Conservation (phyloP, 345 rosid genomes). For the Populus euphratica region DNA sequence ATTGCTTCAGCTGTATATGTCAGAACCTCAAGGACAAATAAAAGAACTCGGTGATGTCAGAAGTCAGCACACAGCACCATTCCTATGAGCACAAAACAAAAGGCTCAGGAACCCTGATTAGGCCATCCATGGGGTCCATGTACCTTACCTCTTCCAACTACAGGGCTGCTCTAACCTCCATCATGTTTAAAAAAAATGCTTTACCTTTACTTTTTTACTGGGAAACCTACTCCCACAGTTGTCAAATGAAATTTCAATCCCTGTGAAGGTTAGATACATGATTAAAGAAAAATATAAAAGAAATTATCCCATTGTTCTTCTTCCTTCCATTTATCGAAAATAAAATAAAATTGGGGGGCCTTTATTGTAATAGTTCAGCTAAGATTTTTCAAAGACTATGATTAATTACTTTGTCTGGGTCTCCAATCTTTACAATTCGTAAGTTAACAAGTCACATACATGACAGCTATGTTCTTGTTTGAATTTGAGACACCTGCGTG, state of each 20-base stretch:
- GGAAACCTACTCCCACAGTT: neutral
- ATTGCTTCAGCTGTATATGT: slow-evolving; percentile 7
- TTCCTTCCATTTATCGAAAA: neutral
- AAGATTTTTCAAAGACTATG: neutral
- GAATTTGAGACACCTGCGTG: slow-evolving; percentile 18
- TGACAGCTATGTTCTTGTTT: slow-evolving; percentile 26
- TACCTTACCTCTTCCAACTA: neutral
- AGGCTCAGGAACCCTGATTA: slow-evolving; percentile 16
- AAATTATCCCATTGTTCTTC: neutral
- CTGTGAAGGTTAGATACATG: neutral
- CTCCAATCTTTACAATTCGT: slow-evolving; percentile 1
- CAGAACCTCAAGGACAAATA: slow-evolving; percentile 13
- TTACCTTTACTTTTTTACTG: neutral
- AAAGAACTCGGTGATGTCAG: slow-evolving; percentile 17
- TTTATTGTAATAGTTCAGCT: neutral
- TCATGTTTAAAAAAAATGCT: neutral
- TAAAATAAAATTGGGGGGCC: neutral
- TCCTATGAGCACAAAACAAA: slow-evolving; percentile 14
- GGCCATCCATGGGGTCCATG: slow-evolving; percentile 13
- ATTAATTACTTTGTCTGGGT: neutral
- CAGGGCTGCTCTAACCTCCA: neutral
- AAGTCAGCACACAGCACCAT: neutral
- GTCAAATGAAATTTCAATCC: neutral
- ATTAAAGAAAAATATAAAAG: neutral
- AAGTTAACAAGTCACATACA: slow-evolving; percentile 13